Conservation (phyloP, 140 eudicot species). For the Erigeron philadelphicus region DNA sequence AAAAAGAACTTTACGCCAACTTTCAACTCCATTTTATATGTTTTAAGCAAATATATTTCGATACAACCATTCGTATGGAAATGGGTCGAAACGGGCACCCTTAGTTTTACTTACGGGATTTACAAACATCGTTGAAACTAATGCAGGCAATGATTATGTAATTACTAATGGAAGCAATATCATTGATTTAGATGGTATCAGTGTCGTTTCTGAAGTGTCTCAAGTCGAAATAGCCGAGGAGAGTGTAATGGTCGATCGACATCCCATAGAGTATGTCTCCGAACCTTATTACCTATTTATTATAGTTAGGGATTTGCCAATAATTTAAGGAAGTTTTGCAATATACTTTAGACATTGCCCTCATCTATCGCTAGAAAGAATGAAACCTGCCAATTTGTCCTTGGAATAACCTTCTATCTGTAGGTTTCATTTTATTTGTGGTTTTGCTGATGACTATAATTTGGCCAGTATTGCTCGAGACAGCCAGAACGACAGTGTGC, state of each 20-base stretch:
- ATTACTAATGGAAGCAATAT: conserved; percentile 19
- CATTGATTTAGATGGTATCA: conserved; percentile 41
- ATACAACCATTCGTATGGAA: neutral
- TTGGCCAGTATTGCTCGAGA: conserved; percentile 19
- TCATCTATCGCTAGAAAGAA: too few species aligned
- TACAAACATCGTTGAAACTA: neutral
- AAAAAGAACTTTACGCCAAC: neutral
- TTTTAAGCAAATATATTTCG: neutral
- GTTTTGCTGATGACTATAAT: conserved; percentile 14
- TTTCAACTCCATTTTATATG: neutral
- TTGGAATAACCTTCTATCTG: neutral
- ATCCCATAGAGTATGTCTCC: conserved; percentile 41
- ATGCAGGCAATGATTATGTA: conserved; percentile 35
- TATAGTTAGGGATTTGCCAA: neutral
- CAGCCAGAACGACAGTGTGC: conserved; percentile 13
- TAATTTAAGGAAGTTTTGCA: neutral
- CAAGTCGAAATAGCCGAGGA: conserved; percentile 58
- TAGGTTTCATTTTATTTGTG: neutral
- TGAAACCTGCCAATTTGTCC: neutral
- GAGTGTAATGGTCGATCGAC: conserved; percentile 38
- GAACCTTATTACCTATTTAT: neutral
- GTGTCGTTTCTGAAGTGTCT: conserved; percentile 52
- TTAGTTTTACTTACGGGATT: neutral
- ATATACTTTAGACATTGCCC: too few species aligned
- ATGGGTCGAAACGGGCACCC: neutral